Conservation (phyloP, 805 yeast species). For the Starmerella ratchasimensis region DNA sequence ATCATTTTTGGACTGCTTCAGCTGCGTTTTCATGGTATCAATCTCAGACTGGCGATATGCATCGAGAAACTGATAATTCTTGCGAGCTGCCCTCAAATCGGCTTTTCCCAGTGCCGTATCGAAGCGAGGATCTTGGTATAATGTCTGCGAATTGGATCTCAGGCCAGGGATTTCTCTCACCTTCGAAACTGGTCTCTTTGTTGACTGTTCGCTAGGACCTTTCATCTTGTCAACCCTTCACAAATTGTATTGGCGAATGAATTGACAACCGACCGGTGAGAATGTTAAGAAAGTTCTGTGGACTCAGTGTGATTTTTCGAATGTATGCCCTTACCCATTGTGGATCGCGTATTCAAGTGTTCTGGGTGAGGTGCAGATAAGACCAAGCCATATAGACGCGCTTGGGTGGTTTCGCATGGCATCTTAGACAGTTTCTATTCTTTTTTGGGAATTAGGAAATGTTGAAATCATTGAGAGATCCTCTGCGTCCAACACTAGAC, state of each 20-base stretch:
- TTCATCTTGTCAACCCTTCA: conserved; percentile 40
- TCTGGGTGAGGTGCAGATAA: too few species aligned
- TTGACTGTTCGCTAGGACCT: conserved; percentile 72
- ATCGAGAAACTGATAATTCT: conserved; percentile 73
- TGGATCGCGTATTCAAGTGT: too few species aligned
- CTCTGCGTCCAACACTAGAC: conserved; percentile 9
- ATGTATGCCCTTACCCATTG: too few species aligned
- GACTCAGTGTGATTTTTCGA: not conserved
- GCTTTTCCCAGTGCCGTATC: conserved; percentile 83
- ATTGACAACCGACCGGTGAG: not conserved
- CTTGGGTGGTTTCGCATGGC: too few species aligned
- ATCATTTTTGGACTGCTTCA: conserved; percentile 34
- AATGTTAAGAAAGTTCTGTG: not conserved
- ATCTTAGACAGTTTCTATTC: too few species aligned
- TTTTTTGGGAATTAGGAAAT: too few species aligned
- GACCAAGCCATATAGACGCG: too few species aligned
- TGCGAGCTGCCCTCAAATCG: conserved; percentile 50
- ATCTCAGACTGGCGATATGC: conserved; percentile 72
- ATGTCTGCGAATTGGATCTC: conserved; percentile 26
- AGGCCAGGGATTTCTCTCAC: conserved; percentile 52
- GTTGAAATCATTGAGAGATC: too few species aligned
- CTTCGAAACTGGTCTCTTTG: conserved; percentile 56
- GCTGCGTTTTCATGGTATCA: conserved; percentile 38
- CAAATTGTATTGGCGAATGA: not conserved
- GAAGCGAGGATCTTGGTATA: conserved; percentile 74